phyloP scores from a whole-genome alignment of 2,329 filamentous ascomycete genomes.

The Colletotrichum sp. region DNA sequence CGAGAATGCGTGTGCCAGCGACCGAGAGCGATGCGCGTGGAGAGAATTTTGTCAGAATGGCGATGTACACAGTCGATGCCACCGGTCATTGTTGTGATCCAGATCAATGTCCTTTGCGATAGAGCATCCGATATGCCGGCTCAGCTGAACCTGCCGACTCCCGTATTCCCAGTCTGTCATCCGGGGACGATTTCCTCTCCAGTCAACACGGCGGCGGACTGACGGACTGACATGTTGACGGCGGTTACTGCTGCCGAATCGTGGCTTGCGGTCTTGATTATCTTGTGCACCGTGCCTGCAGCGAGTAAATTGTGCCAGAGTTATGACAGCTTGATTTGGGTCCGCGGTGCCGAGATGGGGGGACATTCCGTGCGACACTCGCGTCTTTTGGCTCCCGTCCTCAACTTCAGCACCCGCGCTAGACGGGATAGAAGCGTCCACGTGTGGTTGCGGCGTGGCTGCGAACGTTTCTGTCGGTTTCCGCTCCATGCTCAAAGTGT shows the following conservation, averaged over 20 bases:
- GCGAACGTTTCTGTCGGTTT: not conserved
- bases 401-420: not conserved
- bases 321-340: not conserved
- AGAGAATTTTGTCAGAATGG: not conserved
- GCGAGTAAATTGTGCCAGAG: not conserved
- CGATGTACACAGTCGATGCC: not conserved
- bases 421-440: not conserved
- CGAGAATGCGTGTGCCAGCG: not conserved
- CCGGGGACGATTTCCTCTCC: not conserved
- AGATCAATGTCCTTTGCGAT: not conserved
- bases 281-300: not conserved
- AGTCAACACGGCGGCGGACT: not conserved
- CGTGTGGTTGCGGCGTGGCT: not conserved
- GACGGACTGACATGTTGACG: not conserved
- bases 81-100: not conserved
- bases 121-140: not conserved
- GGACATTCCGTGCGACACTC: not conserved
- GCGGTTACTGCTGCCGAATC: not conserved
- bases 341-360: not conserved
- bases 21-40: not conserved
- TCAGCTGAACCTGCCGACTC: slow-evolving; percentile 4
- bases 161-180: not conserved
- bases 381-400: not conserved
- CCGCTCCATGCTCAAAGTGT: not conserved
- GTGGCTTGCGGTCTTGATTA: not conserved